Evolutionary conservation across 2,329 filamentous ascomycete genomes (phyloP), one percentile per base, ranked within the genome.

Genomic region (Xylaria polymorpha): DNA sequence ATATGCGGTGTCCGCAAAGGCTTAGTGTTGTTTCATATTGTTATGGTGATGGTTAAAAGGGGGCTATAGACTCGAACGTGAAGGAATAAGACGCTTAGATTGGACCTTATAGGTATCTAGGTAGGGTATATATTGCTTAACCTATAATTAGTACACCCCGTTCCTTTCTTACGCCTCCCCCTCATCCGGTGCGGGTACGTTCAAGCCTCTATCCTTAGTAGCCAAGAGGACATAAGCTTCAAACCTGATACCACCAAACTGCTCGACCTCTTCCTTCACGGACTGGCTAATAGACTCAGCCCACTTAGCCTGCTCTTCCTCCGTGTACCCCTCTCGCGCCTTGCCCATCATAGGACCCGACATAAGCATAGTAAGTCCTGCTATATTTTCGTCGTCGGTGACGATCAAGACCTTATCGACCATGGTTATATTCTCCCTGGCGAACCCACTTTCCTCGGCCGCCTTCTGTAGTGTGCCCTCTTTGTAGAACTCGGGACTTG

Each of bases 341-440:
- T 71, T 75, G 32, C 14, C 53, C 74, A 77, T 78, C 73, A 78
- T 72, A 12, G 75, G 74, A 50, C 77, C 75, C 32, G 74, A 71
- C 72, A 77, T 77, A 41, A 78, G 70, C 62, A 63, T 67, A 48
- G 72, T 76, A 59, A 78, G 73, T 1, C 76, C 77, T 22, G 72
- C 74, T 44, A 77, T 61, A 50, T 78, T 74, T 46, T 77, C 73
- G 6, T 71, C 67, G 18, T 74, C 73, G 41, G 65, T 44, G 50
- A 78, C 74, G 51, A 76, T 46, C 64, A 77, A 64, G 10, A 68
- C 64, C 59, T 75, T 75, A 1, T 77, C 73, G 15, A 70, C 29
- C 62, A 74, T 9, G 1, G 58, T 68, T 9, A 76, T 75, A 1
- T 68, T 66, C 5, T 66, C 68, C 67, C 68, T 72, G n/a, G 67